These are phyloP conservation scores for Nannizziopsis barbatae DNA, from an alignment of 2,329 filamentous ascomycete species.

Conservation along the genomic window DNA sequence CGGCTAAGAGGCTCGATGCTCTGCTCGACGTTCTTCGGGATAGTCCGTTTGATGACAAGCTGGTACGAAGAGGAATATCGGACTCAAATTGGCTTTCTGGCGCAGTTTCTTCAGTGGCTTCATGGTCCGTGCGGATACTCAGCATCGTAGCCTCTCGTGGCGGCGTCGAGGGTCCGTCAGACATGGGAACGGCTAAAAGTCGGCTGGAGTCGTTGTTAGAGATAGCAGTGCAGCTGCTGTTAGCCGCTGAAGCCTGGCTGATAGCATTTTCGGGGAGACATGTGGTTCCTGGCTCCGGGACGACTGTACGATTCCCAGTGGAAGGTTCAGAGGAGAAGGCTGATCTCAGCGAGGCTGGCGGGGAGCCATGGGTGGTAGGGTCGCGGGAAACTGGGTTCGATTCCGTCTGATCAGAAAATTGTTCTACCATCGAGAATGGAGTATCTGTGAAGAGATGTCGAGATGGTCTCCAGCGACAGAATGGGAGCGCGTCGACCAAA, in stretches of 20 bases:
- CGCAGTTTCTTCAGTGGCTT: background rate
- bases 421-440: conserved; percentile 10
- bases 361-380: background rate
- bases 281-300: background rate
- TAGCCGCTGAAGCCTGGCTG: background rate
- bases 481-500: background rate
- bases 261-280: background rate
- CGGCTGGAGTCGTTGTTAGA: background rate
- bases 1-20: conserved; percentile 35
- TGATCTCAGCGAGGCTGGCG: background rate
- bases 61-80: conserved; percentile 30
- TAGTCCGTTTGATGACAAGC: conserved; percentile 34
- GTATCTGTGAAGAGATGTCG: background rate
- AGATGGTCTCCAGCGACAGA: conserved; percentile 5
- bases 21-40: conserved; percentile 38
- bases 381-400: background rate
- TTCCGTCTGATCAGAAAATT: conserved; percentile 1
- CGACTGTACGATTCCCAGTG: background rate
- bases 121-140: conserved; percentile 3
- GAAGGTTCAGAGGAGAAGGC: background rate
- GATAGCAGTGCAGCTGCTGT: background rate
- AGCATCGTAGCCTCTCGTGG: background rate
- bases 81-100: conserved; percentile 16
- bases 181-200: background rate
- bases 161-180: background rate